phyloP scores from a whole-genome alignment of 2,329 filamentous ascomycete species.

The Fonsecaea monophora region DNA sequence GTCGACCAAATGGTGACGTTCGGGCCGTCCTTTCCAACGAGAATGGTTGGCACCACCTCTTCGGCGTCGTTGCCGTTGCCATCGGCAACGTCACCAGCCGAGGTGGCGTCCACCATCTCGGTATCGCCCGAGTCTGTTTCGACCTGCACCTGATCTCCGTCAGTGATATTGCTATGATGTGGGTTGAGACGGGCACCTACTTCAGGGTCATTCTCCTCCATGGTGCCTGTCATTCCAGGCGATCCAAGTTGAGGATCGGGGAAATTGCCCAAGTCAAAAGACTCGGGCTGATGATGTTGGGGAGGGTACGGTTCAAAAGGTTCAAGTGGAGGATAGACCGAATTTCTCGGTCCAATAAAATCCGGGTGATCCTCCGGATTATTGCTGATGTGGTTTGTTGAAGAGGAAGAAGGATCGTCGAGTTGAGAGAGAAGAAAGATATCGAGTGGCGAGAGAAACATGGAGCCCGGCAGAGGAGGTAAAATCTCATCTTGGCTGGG shows the following conservation, averaged over 20 bases:
- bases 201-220: background rate
- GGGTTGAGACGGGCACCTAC: background rate
- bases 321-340: too few species aligned
- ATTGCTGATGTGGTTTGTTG: background rate
- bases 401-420: too few species aligned
- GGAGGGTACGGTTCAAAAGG: too few species aligned
- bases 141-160: background rate
- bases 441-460: background rate
- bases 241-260: background rate
- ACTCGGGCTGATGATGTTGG: background rate
- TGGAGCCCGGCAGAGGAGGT: background rate
- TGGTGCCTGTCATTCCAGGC: background rate
- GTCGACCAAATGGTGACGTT: constrained; percentile 1
- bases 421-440: background rate
- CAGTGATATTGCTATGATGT: background rate
- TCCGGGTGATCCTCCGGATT: background rate
- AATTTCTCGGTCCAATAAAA: too few species aligned
- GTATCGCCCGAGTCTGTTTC: background rate
- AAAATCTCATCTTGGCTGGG: background rate
- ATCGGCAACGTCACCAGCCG: background rate
- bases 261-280: background rate
- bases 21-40: background rate
- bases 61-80: background rate
- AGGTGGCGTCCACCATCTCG: background rate
- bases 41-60: background rate